Conservation (phyloP, 2,329 filamentous ascomycete genomes). For the Knoxdaviesia capensis region DNA sequence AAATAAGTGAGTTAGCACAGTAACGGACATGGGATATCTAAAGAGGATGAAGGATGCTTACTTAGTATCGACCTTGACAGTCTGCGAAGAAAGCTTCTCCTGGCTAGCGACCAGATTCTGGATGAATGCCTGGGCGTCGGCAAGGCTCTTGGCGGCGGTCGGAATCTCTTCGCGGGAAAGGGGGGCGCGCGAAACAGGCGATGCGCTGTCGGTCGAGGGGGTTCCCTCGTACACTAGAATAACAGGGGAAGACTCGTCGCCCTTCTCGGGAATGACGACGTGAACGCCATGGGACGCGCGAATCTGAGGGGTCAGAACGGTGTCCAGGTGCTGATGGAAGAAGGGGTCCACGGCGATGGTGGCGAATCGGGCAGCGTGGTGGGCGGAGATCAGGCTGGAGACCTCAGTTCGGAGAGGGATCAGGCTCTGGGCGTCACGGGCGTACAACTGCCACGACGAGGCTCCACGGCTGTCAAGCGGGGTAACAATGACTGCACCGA, state of each 20-base stretch:
- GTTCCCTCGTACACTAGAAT: slow-evolving; percentile 57
- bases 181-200: no score
- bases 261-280: slow-evolving; percentile 46
- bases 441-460: slow-evolving; percentile 74
- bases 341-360: slow-evolving; percentile 54
- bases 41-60: slow-evolving; percentile 10
- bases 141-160: slow-evolving; percentile 18
- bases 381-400: slow-evolving; percentile 49
- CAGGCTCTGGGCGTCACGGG: slow-evolving; percentile 65
- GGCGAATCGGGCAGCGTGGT: slow-evolving; percentile 52
- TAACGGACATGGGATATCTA: neutral
- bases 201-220: slow-evolving; percentile 15
- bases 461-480: slow-evolving; percentile 48
- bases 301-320: slow-evolving; percentile 40
- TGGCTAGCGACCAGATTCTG: slow-evolving; percentile 37
- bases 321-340: slow-evolving; percentile 53
- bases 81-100: slow-evolving; percentile 27
- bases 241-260: slow-evolving; percentile 38
- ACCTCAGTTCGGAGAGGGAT: slow-evolving; percentile 59
- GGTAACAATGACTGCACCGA: slow-evolving; percentile 75
- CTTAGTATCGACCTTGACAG: slow-evolving; percentile 39
- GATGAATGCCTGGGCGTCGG: slow-evolving; percentile 36
- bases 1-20: slow-evolving; percentile 9
- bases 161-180: neutral
- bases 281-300: slow-evolving; percentile 53